Percentiles rank a stretch among this genome's conserved stretches.
phyloP scores from a whole-genome alignment of 176 grass and related monocot genomes.

The Paspalum vaginatum region DNA sequence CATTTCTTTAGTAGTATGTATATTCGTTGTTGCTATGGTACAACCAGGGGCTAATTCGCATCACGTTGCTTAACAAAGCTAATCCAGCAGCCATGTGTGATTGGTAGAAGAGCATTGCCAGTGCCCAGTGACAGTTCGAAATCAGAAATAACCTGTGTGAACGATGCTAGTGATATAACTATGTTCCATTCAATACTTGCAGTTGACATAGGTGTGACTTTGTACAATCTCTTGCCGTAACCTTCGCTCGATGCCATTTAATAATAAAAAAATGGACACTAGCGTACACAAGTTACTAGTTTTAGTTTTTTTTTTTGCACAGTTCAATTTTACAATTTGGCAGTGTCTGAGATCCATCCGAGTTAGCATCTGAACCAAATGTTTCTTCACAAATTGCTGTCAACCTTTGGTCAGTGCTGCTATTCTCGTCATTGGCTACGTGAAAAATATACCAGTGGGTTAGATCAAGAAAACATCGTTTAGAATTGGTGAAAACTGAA shows the following conservation, averaged over 20 bases:
- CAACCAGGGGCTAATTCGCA: neutral
- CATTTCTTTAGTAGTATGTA: neutral
- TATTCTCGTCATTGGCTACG: neutral
- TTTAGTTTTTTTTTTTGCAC: neutral
- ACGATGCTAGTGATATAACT: neutral
- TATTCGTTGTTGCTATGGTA: neutral
- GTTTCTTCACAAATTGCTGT: slow-evolving; percentile 5
- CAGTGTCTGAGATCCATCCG: neutral
- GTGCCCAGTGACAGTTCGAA: neutral
- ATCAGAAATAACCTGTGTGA: neutral
- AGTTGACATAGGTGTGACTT: neutral
- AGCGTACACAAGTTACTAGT: neutral
- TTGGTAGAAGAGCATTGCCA: neutral
- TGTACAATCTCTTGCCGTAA: neutral
- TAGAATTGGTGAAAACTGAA: neutral
- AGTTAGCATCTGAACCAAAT: neutral
- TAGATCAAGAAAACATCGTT: neutral
- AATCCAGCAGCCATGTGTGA: neutral
- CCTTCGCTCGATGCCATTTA: neutral
- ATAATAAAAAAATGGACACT: neutral
- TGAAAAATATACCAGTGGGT: neutral
- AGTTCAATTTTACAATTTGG: neutral
- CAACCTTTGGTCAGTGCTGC: too few relatives aligned
- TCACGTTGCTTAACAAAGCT: neutral
- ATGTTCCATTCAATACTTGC: neutral